Evolutionary conservation across 2,329 filamentous ascomycete species (phyloP), one percentile per base, ranked within the genome.

Genomic region (Penicillium hesseltinei): DNA sequence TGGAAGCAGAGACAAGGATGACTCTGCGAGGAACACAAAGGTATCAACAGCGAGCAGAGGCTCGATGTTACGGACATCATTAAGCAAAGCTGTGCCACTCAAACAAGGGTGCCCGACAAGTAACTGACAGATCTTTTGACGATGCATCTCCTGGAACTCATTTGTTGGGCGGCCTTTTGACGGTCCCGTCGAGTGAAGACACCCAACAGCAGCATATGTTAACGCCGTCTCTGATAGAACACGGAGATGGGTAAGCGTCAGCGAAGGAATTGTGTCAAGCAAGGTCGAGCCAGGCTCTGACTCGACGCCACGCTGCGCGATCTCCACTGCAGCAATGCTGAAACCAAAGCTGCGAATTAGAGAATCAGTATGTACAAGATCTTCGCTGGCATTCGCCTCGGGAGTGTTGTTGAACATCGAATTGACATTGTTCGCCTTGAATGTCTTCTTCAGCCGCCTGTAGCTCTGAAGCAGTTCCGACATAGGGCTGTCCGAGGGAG

Each of bases 291-390:
- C 88, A 46, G 84, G 83, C 62, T 89, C 84, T 23, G 87, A 86
- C 65, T 91, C 89, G 4, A 91, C 81, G 7, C 94, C 94, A 66
- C 94, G 88, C 72, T 97, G 92, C 62, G 92, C 88, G 63, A 97
- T 96, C 75, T 99, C 94, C 4, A 90, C 87, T 0, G 92, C 87
- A 9, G 92, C 88, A 57, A 99, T 92, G 0, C 92, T 93, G 71
- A 87, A 91, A 2, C 91, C 93, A 15, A 97, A 85, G 58, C 67
- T 77, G 57, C 71, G 72, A 54, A 77, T 73, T 48, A 79, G 57
- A 5, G 71, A 72, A 60, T 76, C 75, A 1, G 78, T 78, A 57
- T 80, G 72, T 1, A 80, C 77, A 56, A 81, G 66, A 44, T 84
- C 81, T 43, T 82, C 80, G 10, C 68, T 70, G 19, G 66, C 67